phyloP scores from a whole-genome alignment of 768 basidiomycete species.

The Lepiota brunneoincarnata region DNA sequence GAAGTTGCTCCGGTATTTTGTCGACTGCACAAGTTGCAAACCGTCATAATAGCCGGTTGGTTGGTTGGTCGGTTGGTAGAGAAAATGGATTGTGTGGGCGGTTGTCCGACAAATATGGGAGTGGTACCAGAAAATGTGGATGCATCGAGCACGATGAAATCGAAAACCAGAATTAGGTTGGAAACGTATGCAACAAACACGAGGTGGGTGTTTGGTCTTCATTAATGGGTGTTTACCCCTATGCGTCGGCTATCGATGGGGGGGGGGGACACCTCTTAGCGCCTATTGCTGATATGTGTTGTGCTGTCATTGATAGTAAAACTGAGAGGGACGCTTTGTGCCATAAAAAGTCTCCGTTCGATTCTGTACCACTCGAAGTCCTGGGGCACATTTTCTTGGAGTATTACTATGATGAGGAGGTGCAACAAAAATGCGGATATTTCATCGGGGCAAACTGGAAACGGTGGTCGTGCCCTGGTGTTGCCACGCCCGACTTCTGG shows the following conservation, averaged over 20 bases:
- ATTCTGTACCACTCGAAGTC: conserved; percentile 7
- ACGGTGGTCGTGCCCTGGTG: conserved; percentile 6
- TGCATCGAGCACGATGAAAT: not conserved
- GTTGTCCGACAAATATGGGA: not conserved
- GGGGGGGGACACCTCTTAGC: not conserved
- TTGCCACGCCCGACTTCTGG: not conserved
- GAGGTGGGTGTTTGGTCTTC: not conserved
- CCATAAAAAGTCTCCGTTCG: conserved; percentile 4
- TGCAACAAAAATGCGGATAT: conserved; percentile 11
- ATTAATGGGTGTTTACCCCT: not conserved
- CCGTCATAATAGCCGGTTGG: not conserved
- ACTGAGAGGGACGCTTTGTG: not conserved
- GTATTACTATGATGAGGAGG: conserved; percentile 12
- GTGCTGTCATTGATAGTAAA: not conserved
- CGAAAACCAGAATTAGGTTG: not conserved
- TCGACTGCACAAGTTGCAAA: conserved; percentile 1
- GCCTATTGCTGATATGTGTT: not conserved
- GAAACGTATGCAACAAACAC: not conserved
- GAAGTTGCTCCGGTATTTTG: conserved; percentile 3
- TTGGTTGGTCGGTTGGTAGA: conserved; percentile 7
- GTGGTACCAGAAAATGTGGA: not conserved
- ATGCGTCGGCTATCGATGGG: not conserved
- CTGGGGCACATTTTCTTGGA: conserved; percentile 13
- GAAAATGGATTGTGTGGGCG: conserved; percentile 3
- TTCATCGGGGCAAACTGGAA: conserved; percentile 11